Percentiles rank a stretch among this genome's conserved stretches.
phyloP scores from a whole-genome alignment of 208 protist species.

The Trypanosomatidae sp. region DNA sequence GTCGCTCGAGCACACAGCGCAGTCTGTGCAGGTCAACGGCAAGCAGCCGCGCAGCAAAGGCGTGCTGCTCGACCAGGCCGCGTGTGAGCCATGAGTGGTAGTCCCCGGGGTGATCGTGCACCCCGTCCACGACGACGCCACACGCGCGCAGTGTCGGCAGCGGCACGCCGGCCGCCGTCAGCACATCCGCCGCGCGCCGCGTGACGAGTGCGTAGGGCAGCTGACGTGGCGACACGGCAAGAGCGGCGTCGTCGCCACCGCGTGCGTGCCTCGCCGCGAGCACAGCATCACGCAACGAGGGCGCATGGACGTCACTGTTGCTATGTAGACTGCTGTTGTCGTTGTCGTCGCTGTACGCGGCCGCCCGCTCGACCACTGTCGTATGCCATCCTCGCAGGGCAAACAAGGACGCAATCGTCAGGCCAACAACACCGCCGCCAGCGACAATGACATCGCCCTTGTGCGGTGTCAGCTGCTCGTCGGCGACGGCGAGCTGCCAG shows the following conservation, averaged over 20 bases:
- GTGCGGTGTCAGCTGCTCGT: slow-evolving; percentile 40
- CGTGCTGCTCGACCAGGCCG: slow-evolving; percentile 67
- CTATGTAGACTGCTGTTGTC: not conserved
- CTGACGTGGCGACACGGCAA: slow-evolving; percentile 6
- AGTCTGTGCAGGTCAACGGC: slow-evolving; percentile 49
- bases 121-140: slow-evolving; percentile 50
- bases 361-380: slow-evolving; percentile 54
- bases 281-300: not conserved
- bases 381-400: slow-evolving; percentile 77
- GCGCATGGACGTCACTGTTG: not conserved
- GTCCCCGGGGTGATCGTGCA: slow-evolving; percentile 76
- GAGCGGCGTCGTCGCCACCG: not conserved
- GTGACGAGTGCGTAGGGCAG: slow-evolving; percentile 71
- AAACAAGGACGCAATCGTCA: slow-evolving; percentile 50
- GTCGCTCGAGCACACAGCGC: slow-evolving; percentile 38
- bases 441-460: slow-evolving; percentile 81
- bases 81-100: slow-evolving; percentile 77
- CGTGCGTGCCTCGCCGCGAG: too few species aligned
- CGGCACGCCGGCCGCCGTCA: slow-evolving; percentile 57
- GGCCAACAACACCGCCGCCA: slow-evolving; percentile 74
- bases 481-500: slow-evolving; percentile 68
- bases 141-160: slow-evolving; percentile 19
- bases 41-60: slow-evolving; percentile 77
- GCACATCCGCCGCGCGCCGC: slow-evolving; percentile 54
- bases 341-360: not conserved